A percentile compares a stretch with the other conserved stretches of the same genome.
Evolutionary conservation across 2,329 filamentous ascomycete genomes (phyloP).

Genomic region (Fusarium sp.): DNA sequence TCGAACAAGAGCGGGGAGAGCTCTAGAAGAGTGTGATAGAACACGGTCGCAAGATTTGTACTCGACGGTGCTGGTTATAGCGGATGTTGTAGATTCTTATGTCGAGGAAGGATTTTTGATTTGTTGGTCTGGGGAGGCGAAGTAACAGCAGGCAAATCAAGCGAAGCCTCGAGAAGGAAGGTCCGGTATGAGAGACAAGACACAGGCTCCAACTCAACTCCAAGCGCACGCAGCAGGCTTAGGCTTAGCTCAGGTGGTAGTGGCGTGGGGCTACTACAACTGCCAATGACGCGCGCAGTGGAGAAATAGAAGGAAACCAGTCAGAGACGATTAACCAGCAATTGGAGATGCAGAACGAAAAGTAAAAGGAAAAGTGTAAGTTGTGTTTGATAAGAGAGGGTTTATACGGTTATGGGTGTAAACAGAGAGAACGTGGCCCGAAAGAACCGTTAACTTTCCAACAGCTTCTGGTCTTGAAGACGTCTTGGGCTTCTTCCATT

Average conservation of each 20-base stretch:
- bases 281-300: slow-evolving; percentile 41
- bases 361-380: background rate
- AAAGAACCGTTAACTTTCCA: background rate
- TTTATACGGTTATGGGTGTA: no score
- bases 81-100: background rate
- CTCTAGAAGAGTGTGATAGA: slow-evolving; percentile 1
- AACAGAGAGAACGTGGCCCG: background rate
- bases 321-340: slow-evolving; percentile 11
- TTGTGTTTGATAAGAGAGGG: background rate
- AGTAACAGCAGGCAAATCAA: slow-evolving; percentile 23
- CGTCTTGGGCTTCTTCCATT: slow-evolving; percentile 23
- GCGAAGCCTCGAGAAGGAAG: slow-evolving; percentile 11
- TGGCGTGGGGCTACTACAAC: slow-evolving; percentile 41
- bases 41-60: background rate
- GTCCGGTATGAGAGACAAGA: slow-evolving; percentile 6
- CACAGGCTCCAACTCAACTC: slow-evolving; percentile 3
- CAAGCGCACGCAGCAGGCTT: background rate
- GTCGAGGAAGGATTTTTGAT: background rate
- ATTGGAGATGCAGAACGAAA: background rate
- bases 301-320: slow-evolving; percentile 13
- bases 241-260: slow-evolving; percentile 23
- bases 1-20: slow-evolving; percentile 21
- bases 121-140: slow-evolving; percentile 21
- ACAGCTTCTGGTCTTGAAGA: background rate
- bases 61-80: background rate